A percentile compares a stretch with the other conserved stretches of the same genome.
Conservation (phyloP, 805 yeast genomes). For the Lipomyces starkeyi region DNA sequence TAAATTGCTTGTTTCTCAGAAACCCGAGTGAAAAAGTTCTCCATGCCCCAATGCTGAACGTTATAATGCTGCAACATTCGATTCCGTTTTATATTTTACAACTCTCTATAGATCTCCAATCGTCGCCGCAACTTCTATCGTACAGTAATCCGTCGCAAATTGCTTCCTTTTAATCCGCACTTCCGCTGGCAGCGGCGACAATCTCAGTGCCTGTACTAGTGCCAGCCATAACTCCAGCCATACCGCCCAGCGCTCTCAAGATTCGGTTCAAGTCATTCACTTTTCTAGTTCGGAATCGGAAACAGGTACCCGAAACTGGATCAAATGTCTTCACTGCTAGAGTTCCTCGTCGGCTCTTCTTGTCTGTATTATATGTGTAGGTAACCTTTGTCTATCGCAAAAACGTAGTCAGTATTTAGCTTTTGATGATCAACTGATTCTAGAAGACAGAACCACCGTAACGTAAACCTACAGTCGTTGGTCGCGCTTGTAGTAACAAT, state of each 20-base stretch:
- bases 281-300: conserved; percentile 63
- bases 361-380: conserved; percentile 47
- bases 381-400: conserved; percentile 41
- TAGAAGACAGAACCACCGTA: not conserved
- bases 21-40: too few relatives aligned
- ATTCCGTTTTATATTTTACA: not conserved
- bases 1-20: too few relatives aligned
- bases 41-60: too few relatives aligned
- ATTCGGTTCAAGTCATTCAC: conserved; percentile 76
- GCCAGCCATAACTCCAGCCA: conserved; percentile 45
- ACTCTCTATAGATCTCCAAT: not conserved
- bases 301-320: conserved; percentile 65
- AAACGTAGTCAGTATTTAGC: not conserved
- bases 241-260: conserved; percentile 67
- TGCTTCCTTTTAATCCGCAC: not conserved
- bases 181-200: conserved; percentile 7
- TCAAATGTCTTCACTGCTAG: conserved; percentile 65
- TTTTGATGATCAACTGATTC: not conserved
- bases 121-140: not conserved
- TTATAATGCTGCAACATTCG: not conserved
- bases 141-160: not conserved
- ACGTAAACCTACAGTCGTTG: conserved; percentile 45
- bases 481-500: conserved; percentile 53
- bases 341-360: conserved; percentile 42
- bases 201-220: conserved; percentile 21